These are phyloP conservation scores for Tuber melanosporum DNA, from an alignment of 495 filamentous ascomycete genomes.

Conservation along the genomic window DNA sequence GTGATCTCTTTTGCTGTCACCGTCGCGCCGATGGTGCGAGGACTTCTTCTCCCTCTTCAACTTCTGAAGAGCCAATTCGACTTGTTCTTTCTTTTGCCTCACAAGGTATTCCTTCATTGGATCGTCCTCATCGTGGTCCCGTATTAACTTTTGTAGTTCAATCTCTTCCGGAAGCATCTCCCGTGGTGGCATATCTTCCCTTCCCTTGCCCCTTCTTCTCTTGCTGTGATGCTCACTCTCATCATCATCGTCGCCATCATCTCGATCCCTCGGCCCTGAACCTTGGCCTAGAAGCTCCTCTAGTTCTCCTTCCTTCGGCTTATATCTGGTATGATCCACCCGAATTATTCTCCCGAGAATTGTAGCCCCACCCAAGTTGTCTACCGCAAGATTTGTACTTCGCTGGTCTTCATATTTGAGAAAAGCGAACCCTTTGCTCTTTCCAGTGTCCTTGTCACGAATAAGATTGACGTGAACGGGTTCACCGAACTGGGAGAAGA, in stretches of 20 bases:
- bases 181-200: slow-evolving; percentile 18
- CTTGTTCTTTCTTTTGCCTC: slow-evolving; percentile 81
- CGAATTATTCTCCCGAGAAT: slow-evolving; percentile 73
- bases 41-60: slow-evolving; percentile 45
- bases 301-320: slow-evolving; percentile 78
- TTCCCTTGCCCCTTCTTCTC: slow-evolving; percentile 43
- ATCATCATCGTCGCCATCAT: slow-evolving; percentile 50
- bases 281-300: slow-evolving; percentile 52
- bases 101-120: slow-evolving; percentile 92
- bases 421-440: slow-evolving; percentile 87
- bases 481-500: slow-evolving; percentile 96
- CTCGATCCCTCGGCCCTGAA: slow-evolving; percentile 43
- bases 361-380: slow-evolving; percentile 82
- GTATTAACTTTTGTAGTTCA: slow-evolving; percentile 67
- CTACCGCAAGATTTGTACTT: slow-evolving; percentile 88
- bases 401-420: slow-evolving; percentile 98
- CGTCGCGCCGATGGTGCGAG: slow-evolving; percentile 15
- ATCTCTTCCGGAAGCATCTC: slow-evolving; percentile 59
- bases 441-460: slow-evolving; percentile 92
- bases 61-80: slow-evolving; percentile 60
- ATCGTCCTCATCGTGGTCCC: slow-evolving; percentile 86
- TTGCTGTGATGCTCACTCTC: slow-evolving; percentile 38
- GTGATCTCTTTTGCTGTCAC: slow-evolving; percentile 7
- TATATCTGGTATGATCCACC: slow-evolving; percentile 90
- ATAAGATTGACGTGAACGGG: slow-evolving; percentile 83